Evolutionary conservation across 768 basidiomycete species (phyloP), one percentile per base, ranked within the genome.

Genomic region (Tubosaeta brunneosetosa): DNA sequence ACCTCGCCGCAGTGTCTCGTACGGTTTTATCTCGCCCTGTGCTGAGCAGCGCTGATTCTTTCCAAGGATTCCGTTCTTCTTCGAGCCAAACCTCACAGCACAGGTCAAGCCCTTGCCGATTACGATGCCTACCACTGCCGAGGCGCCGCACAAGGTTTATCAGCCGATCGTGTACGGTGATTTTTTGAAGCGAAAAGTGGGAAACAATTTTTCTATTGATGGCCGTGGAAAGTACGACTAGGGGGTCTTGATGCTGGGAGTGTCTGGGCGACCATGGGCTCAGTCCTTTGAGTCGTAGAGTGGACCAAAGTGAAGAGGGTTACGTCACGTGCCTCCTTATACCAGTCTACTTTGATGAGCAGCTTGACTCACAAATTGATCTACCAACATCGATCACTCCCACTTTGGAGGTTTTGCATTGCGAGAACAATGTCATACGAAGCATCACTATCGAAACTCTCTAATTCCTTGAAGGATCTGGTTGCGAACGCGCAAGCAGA

Each of bases 1-100:
- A 61, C 50, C 44, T 7, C 43, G 40, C 47, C 25, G 2, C 61
- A 89, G 88, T 9, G 80, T 94, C 37, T 92, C 90, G 84, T 91
- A 69, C 58, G 88, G 38, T 45, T 40, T 52, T 19, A 33, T 42
- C 4, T 47, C 50, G 17, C 14, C 41, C 14, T 25, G n/a, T 31
- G 11, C 36, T 27, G 38, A 43, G 14, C 5, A 2, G 13, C 16
- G 19, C 61, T 62, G n/a, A 56, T 41, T 12, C 37, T 50, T 40
- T 25, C 43, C 7, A 51, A 91, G 89, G 9, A 78, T 94, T 17
- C 94, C 94, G 0, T 95, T 95, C 72, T 97, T 97, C 77, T 95
- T 89, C 57, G 94, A 95, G 67, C 93, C 94, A 0, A 91, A 89
- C 52, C 92, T 91, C 61, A 74, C 84, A 53, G 88, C 92, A 0